phyloP scores from a whole-genome alignment of 495 filamentous ascomycete genomes.

The Podospora appendiculata region DNA sequence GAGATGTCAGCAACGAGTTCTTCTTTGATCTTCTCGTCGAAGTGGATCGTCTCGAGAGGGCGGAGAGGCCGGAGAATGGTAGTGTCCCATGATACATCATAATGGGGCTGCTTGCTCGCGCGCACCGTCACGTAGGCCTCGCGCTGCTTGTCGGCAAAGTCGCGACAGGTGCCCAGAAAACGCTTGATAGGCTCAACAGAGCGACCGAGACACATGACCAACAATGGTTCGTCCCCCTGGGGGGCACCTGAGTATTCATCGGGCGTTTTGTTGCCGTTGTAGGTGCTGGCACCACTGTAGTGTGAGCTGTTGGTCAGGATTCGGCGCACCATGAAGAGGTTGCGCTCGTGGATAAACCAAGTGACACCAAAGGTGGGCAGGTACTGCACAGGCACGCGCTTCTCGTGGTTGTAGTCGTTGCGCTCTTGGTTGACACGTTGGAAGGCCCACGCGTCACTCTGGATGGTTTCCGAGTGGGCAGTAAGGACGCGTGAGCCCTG shows the following conservation, averaged over 20 bases:
- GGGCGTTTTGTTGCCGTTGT: conserved; percentile 7
- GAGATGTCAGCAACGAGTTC: conserved; percentile 65
- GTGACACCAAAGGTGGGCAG: conserved; percentile 37
- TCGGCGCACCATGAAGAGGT: conserved; percentile 34
- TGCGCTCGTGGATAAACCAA: conserved; percentile 33
- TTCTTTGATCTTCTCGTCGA: conserved; percentile 52
- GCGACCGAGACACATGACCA: conserved; percentile 38
- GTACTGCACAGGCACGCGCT: conserved; percentile 35
- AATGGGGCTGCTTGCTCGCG: conserved; percentile 11
- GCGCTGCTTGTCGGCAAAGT: conserved; percentile 38
- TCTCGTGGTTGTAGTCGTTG: conserved; percentile 33
- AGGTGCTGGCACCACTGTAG: conserved; percentile 1
- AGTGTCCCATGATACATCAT: conserved; percentile 33
- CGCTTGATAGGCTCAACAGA: conserved; percentile 38
- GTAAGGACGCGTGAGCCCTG: conserved; percentile 31
- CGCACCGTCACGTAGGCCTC: conserved; percentile 37
- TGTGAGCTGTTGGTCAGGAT: conserved; percentile 16
- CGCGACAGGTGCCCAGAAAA: conserved; percentile 33
- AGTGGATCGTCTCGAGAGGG: conserved; percentile 38
- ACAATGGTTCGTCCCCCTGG: conserved; percentile 35
- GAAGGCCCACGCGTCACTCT: conserved; percentile 19
- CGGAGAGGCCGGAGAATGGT: conserved; percentile 37
- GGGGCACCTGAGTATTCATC: conserved; percentile 34
- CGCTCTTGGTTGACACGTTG: conserved; percentile 23
- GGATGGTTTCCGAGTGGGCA: conserved; percentile 28